Evolutionary conservation across 768 basidiomycete genomes (phyloP).

Genomic region (Fistulinella prunicolor): DNA sequence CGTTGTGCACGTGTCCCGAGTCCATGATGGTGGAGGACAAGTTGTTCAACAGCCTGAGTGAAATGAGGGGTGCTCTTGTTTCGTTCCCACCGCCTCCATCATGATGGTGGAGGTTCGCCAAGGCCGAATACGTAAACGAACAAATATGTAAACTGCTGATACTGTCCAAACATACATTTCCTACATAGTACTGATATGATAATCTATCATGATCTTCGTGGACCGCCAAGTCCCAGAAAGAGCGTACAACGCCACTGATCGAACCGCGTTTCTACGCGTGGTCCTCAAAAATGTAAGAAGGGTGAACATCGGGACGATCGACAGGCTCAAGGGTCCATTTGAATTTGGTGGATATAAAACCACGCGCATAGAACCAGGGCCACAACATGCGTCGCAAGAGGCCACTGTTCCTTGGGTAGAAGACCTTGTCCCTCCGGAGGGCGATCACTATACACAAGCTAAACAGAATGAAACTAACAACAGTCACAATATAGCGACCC

Average conservation of each 20-base stretch:
- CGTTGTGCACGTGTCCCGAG: not conserved
- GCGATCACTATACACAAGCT: slow-evolving; percentile 56
- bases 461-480: slow-evolving; percentile 44
- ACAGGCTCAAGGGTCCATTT: not conserved
- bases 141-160: no score
- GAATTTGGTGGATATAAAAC: not conserved
- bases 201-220: no score
- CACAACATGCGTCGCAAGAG: slow-evolving; percentile 16
- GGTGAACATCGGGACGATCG: not conserved
- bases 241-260: not conserved
- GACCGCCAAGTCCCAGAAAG: no score
- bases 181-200: no score
- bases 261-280: not conserved
- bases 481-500: slow-evolving; percentile 36
- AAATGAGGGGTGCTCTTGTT: no score
- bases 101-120: no score
- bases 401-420: slow-evolving; percentile 9
- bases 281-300: not conserved
- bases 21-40: no score
- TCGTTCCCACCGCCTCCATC: no score
- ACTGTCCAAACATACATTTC: no score
- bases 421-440: slow-evolving; percentile 35
- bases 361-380: slow-evolving; percentile 20
- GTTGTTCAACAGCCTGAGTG: no score
- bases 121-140: no score